These are phyloP conservation scores for Stevia rebaudiana DNA, from an alignment of 140 eudicot species.

Conservation along the genomic window DNA sequence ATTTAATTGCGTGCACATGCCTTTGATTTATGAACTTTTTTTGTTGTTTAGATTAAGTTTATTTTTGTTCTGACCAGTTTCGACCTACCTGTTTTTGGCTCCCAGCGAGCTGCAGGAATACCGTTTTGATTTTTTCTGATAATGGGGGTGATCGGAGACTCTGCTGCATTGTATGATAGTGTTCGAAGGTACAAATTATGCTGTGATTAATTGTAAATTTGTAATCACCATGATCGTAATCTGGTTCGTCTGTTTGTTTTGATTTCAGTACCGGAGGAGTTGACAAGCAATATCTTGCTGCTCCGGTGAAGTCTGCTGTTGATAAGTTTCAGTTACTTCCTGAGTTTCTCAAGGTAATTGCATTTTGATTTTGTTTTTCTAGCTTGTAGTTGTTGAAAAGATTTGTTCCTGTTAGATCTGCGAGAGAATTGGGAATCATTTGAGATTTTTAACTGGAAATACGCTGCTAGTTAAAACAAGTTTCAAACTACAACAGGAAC, in stretches of 20 bases:
- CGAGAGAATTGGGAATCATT: not conserved
- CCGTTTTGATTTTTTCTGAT: not conserved
- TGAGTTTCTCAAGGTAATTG: conserved; percentile 62
- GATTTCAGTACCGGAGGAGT: conserved; percentile 23
- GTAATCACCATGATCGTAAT: not conserved
- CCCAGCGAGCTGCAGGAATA: not conserved
- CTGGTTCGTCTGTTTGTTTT: not conserved
- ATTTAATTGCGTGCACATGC: too few species aligned
- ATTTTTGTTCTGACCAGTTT: too few species aligned
- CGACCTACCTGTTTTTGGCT: too few species aligned
- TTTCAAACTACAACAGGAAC: not conserved
- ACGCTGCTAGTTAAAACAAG: not conserved
- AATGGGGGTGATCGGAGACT: conserved; percentile 16
- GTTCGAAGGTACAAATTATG: conserved; percentile 8
- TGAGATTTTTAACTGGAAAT: not conserved
- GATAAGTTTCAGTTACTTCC: conserved; percentile 70
- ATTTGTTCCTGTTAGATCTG: not conserved
- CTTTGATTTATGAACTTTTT: too few species aligned
- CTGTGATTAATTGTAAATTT: not conserved
- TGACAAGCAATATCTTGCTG: conserved; percentile 53
- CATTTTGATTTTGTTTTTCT: not conserved
- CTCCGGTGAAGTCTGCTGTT: conserved; percentile 62
- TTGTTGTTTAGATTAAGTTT: too few species aligned
- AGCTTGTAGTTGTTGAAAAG: not conserved
- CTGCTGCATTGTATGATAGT: not conserved